Evolutionary conservation across 768 basidiomycete species (phyloP).

Genomic region (Boletus coccyginus): DNA sequence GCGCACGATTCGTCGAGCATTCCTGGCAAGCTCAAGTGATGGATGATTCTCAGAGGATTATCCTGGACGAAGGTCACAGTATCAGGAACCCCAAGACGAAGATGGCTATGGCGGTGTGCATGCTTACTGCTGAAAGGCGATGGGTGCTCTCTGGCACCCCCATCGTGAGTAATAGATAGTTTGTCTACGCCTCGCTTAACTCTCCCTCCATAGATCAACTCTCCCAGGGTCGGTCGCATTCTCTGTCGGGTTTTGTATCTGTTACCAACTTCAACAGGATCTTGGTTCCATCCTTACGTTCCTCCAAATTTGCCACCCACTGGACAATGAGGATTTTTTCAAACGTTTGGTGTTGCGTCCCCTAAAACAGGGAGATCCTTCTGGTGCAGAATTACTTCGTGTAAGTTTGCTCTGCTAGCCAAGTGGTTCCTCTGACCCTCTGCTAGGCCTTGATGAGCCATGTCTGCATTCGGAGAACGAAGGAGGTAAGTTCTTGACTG

Average conservation of each 20-base stretch:
- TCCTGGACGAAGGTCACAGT: conserved; percentile 87
- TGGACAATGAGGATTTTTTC: conserved; percentile 83
- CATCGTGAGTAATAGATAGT: conserved; percentile 55
- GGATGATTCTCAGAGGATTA: conserved; percentile 50
- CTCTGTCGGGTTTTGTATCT: background rate
- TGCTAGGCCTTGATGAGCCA: conserved; percentile 72
- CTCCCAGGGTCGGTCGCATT: conserved; percentile 51
- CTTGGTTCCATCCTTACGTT: conserved; percentile 85
- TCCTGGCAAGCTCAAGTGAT: background rate
- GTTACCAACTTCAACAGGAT: conserved; percentile 48
- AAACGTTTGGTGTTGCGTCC: conserved; percentile 78
- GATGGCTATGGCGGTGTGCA: conserved; percentile 69
- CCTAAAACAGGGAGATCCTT: conserved; percentile 61
- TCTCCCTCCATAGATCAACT: conserved; percentile 58
- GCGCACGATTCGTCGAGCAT: background rate
- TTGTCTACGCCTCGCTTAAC: background rate
- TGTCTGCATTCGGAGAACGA: conserved; percentile 77
- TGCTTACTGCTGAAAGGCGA: conserved; percentile 64
- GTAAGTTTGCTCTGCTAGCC: conserved; percentile 37
- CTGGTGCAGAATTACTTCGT: conserved; percentile 67
- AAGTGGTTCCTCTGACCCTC: conserved; percentile 3
- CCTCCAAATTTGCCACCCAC: conserved; percentile 77
- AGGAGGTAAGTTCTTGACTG: conserved; percentile 51
- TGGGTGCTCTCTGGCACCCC: conserved; percentile 87
- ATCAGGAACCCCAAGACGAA: conserved; percentile 87